These are phyloP conservation scores for Boletus smithii DNA, from an alignment of 1,284 basidiomycete genomes.

Conservation along the genomic window DNA sequence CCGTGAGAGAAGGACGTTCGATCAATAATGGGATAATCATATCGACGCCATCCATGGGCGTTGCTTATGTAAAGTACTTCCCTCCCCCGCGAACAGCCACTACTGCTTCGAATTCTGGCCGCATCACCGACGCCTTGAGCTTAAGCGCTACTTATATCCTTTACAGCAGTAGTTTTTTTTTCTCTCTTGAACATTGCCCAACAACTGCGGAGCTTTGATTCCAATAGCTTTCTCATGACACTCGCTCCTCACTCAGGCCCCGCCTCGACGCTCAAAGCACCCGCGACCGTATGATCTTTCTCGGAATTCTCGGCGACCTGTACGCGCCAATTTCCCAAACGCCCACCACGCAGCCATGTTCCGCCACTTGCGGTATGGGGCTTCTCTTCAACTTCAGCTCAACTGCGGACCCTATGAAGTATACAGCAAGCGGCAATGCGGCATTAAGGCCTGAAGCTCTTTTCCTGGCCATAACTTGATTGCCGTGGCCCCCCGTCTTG, in stretches of 20 bases:
- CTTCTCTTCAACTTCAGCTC: background rate
- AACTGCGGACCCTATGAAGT: background rate
- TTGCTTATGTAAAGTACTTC: conserved; percentile 18
- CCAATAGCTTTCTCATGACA: background rate
- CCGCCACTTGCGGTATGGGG: background rate
- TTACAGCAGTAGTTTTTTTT: too few species aligned
- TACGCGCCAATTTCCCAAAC: background rate
- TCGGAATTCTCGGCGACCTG: background rate
- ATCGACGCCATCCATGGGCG: background rate
- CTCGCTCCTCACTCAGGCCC: background rate
- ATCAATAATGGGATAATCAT: background rate
- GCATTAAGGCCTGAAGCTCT: background rate
- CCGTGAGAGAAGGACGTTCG: conserved; percentile 4
- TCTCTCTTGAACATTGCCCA: too few species aligned
- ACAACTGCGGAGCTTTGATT: background rate
- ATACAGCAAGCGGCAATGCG: conserved; percentile 16
- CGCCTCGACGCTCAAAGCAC: background rate
- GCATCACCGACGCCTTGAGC: too few species aligned
- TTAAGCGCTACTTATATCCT: too few species aligned
- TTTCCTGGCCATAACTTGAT: background rate
- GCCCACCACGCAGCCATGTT: background rate
- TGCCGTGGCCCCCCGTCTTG: background rate
- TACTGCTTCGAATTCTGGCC: background rate
- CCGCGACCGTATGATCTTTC: background rate
- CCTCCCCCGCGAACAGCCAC: background rate